Conservation (phyloP, 805 yeast species). For the Candida ficus region DNA sequence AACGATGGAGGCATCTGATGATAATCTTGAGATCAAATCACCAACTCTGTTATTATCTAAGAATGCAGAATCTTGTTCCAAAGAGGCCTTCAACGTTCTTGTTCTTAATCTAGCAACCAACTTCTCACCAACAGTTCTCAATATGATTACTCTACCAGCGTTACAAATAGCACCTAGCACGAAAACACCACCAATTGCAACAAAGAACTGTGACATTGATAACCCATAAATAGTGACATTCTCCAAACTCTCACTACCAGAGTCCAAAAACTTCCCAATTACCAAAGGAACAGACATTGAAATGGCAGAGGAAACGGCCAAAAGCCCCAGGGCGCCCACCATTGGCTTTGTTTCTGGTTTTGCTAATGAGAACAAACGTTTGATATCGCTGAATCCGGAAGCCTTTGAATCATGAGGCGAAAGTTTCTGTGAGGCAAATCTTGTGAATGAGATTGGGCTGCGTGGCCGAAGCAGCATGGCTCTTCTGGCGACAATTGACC, state of each 20-base stretch:
- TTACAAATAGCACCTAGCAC: constrained; percentile 73
- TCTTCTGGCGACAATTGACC: too few species aligned
- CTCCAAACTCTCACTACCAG: constrained; percentile 24
- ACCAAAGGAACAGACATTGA: constrained; percentile 78
- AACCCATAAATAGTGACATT: constrained; percentile 49
- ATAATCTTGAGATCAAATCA: constrained; percentile 81
- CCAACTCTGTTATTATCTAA: constrained; percentile 89
- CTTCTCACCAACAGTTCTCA: constrained; percentile 80
- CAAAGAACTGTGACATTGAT: constrained; percentile 57
- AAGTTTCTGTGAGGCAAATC: constrained; percentile 12
- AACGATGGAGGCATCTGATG: constrained; percentile 85
- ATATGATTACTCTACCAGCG: constrained; percentile 69
- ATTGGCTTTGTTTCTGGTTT: constrained; percentile 52
- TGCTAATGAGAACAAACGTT: constrained; percentile 49
- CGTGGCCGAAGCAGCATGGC: constrained; percentile 1
- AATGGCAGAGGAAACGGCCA: constrained; percentile 69
- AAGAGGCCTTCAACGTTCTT: constrained; percentile 66
- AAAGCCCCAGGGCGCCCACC: constrained; percentile 54
- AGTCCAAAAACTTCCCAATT: constrained; percentile 83
- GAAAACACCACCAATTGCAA: constrained; percentile 57
- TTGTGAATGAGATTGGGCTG: neutral
- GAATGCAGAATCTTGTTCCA: constrained; percentile 84
- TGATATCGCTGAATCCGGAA: constrained; percentile 30
- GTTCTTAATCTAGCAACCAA: constrained; percentile 81
- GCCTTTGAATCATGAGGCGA: constrained; percentile 31